Conservation (phyloP, 331 rosid species). For the Acacia pycnantha region DNA sequence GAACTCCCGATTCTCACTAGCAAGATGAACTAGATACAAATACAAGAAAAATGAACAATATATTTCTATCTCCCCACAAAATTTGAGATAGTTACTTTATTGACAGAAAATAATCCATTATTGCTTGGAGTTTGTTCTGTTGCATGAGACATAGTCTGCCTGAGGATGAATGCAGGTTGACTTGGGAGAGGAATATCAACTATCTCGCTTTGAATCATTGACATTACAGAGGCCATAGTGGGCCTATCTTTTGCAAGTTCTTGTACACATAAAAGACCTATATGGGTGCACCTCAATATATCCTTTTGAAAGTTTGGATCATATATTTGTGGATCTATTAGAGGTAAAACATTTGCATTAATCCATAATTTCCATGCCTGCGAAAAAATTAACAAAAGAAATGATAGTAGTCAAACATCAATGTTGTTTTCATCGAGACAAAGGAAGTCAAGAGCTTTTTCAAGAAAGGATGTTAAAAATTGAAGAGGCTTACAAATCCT, state of each 20-base stretch:
- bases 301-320: background rate
- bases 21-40: background rate
- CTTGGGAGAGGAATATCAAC: conserved; percentile 17
- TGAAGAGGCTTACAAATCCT: conserved; percentile 31
- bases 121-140: background rate
- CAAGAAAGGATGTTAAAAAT: background rate
- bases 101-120: background rate
- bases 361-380: conserved; percentile 34
- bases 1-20: background rate
- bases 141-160: background rate
- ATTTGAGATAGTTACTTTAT: conserved; percentile 15
- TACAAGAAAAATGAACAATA: background rate
- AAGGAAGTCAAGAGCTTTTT: background rate
- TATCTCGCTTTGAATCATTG: conserved; percentile 40
- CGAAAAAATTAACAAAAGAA: background rate
- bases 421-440: background rate
- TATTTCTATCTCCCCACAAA: background rate
- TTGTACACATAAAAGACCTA: conserved; percentile 42
- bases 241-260: conserved; percentile 35
- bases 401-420: background rate
- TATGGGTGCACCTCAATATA: conserved; percentile 33
- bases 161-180: conserved; percentile 23
- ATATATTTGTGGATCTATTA: conserved; percentile 25
- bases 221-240: conserved; percentile 23
- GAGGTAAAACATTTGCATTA: background rate